phyloP scores from a whole-genome alignment of 805 yeast genomes.

The Torulaspora delbrueckii region DNA sequence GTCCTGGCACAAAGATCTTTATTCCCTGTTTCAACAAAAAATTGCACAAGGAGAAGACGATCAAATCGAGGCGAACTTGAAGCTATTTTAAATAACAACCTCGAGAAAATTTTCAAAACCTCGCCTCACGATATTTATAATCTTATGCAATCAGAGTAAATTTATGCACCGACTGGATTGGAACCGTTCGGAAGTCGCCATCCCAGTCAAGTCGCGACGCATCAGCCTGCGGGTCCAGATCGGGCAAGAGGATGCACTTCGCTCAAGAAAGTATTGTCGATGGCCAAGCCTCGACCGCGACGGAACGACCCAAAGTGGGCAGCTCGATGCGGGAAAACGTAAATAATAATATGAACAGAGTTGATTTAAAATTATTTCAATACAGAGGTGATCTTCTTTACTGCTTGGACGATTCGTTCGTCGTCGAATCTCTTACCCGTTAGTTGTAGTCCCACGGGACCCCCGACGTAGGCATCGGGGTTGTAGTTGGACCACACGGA shows the following conservation, averaged over 20 bases:
- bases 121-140: background rate
- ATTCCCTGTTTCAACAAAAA: background rate
- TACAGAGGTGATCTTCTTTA: conserved; percentile 34
- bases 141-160: background rate
- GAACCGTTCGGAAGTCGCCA: background rate
- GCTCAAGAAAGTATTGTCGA: background rate
- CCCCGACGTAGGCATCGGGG: conserved; percentile 38
- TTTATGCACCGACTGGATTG: background rate
- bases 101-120: background rate
- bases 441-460: conserved; percentile 49
- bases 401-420: conserved; percentile 45
- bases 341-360: background rate
- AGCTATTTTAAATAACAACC: background rate
- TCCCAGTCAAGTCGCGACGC: background rate
- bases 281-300: background rate
- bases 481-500: conserved; percentile 29
- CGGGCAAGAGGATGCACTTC: background rate
- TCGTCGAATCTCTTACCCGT: conserved; percentile 49
- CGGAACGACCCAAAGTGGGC: background rate
- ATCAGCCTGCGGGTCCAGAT: background rate
- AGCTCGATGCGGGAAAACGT: background rate
- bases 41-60: background rate
- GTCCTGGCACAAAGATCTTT: background rate
- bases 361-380: background rate
- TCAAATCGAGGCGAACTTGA: background rate